A percentile compares a stretch with the other conserved stretches of the same genome.
Conservation (phyloP, 768 basidiomycete genomes). For the Xerocomellus amylosporus region DNA sequence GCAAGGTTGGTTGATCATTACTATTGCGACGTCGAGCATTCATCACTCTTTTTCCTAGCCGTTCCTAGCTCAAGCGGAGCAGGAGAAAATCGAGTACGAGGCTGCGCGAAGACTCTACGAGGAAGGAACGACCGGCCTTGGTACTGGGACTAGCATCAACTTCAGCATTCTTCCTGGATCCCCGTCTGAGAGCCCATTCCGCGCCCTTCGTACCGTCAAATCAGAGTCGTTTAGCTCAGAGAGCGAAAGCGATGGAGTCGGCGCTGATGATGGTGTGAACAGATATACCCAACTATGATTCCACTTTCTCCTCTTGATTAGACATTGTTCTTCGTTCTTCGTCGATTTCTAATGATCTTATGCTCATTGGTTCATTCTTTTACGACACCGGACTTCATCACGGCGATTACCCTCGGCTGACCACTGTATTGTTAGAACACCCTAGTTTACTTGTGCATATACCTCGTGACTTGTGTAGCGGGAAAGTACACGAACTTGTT, state of each 20-base stretch:
- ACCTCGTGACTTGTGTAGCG: slow-evolving; percentile 20
- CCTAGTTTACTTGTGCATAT: slow-evolving; percentile 35
- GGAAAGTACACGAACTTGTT: slow-evolving; percentile 23
- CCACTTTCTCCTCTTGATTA: slow-evolving; percentile 16
- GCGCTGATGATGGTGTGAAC: slow-evolving; percentile 46
- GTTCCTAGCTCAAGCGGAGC: slow-evolving; percentile 89
- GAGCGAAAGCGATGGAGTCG: slow-evolving; percentile 66
- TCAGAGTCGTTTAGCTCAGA: slow-evolving; percentile 63
- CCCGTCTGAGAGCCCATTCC: slow-evolving; percentile 47
- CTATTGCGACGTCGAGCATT: slow-evolving; percentile 8
- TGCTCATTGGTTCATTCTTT: slow-evolving; percentile 18
- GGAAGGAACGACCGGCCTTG: slow-evolving; percentile 67
- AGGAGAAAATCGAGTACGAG: slow-evolving; percentile 94
- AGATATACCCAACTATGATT: slow-evolving; percentile 37
- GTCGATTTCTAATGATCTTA: slow-evolving; percentile 34
- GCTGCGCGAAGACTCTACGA: slow-evolving; percentile 83
- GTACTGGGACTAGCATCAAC: slow-evolving; percentile 70
- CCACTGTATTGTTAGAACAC: slow-evolving; percentile 42
- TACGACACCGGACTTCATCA: slow-evolving; percentile 32
- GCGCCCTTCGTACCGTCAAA: slow-evolving; percentile 46
- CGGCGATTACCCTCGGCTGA: slow-evolving; percentile 34
- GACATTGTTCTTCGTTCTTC: slow-evolving; percentile 18
- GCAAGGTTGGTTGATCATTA: slow-evolving; percentile 58
- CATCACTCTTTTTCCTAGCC: slow-evolving; percentile 50
- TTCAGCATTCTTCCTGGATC: slow-evolving; percentile 77